These are phyloP conservation scores for Coniochaeta ligniaria DNA, from an alignment of 2,329 filamentous ascomycete species.

Conservation along the genomic window DNA sequence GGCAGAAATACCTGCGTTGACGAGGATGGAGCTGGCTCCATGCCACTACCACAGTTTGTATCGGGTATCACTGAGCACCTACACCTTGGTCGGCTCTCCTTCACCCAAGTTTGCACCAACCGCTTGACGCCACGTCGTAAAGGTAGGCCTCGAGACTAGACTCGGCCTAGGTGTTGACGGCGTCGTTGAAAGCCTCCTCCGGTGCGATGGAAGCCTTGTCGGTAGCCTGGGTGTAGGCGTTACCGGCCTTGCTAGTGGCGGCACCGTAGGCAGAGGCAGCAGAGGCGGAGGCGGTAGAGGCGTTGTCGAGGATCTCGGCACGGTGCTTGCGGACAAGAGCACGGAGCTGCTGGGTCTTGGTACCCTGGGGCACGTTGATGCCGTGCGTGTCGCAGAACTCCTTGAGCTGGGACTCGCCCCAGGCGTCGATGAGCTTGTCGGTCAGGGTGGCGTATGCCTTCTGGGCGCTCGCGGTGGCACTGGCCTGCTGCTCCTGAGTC, in stretches of 20 bases:
- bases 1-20: no score
- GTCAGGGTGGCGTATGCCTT: conserved; percentile 68
- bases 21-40: no score
- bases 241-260: conserved; percentile 67
- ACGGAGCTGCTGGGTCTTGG: conserved; percentile 80
- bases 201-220: conserved; percentile 55
- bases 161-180: conserved; percentile 61
- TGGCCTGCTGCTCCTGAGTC: conserved; percentile 51
- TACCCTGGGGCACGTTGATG: conserved; percentile 82
- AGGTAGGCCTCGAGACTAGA: conserved; percentile 72
- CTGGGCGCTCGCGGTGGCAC: conserved; percentile 57
- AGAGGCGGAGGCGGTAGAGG: conserved; percentile 42
- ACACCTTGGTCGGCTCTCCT: no score
- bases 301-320: conserved; percentile 63
- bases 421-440: conserved; percentile 79
- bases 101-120: no score
- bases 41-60: no score
- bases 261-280: conserved; percentile 59
- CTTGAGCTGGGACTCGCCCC: conserved; percentile 86
- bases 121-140: no score
- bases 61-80: no score
- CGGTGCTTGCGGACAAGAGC: conserved; percentile 86
- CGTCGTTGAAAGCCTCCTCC: conserved; percentile 60
- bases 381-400: conserved; percentile 88
- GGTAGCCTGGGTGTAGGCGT: conserved; percentile 70